A percentile compares a stretch with the other conserved stretches of the same genome.
Evolutionary conservation across 2,329 filamentous ascomycete genomes (phyloP).

Genomic region (Huntiella decipiens): DNA sequence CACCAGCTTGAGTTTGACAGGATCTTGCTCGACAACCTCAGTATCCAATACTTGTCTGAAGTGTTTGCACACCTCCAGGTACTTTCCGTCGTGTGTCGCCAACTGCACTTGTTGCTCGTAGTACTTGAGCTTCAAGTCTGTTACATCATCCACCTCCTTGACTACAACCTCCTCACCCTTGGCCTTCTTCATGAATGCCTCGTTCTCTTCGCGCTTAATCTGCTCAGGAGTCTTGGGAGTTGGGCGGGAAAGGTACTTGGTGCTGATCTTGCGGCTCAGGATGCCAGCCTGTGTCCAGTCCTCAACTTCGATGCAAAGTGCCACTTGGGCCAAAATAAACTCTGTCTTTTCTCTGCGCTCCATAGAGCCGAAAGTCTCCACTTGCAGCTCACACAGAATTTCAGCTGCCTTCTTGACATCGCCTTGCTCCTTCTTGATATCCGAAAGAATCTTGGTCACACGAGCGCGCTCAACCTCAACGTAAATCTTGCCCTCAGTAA

Average conservation of each 20-base stretch:
- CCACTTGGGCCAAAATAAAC: constrained; percentile 90
- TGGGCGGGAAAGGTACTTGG: constrained; percentile 73
- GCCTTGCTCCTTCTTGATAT: constrained; percentile 93
- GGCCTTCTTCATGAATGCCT: constrained; percentile 68
- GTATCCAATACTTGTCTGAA: constrained; percentile 95
- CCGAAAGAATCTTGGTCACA: constrained; percentile 81
- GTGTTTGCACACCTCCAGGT: constrained; percentile 93
- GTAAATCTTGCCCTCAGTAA: constrained; percentile 99
- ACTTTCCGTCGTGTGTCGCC: constrained; percentile 93
- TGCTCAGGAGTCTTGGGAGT: constrained; percentile 80
- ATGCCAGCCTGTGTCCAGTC: constrained; percentile 96
- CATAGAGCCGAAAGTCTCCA: constrained; percentile 98
- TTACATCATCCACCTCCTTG: constrained; percentile 72
- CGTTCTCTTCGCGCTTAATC: constrained; percentile 77
- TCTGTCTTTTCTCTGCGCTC: constrained; percentile 93
- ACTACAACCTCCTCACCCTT: constrained; percentile 61
- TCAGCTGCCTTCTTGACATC: constrained; percentile 80
- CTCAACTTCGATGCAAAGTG: constrained; percentile 80
- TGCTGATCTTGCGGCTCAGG: constrained; percentile 91
- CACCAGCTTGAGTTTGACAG: constrained; percentile 69
- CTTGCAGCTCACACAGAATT: constrained; percentile 89
- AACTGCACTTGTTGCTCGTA: constrained; percentile 95
- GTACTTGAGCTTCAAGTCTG: constrained; percentile 84
- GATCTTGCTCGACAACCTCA: constrained; percentile 80
- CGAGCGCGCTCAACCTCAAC: constrained; percentile 95